Evolutionary conservation across 2,329 filamentous ascomycete species (phyloP), one percentile per base, ranked within the genome.

Genomic region (Exophiala xenobiotica): DNA sequence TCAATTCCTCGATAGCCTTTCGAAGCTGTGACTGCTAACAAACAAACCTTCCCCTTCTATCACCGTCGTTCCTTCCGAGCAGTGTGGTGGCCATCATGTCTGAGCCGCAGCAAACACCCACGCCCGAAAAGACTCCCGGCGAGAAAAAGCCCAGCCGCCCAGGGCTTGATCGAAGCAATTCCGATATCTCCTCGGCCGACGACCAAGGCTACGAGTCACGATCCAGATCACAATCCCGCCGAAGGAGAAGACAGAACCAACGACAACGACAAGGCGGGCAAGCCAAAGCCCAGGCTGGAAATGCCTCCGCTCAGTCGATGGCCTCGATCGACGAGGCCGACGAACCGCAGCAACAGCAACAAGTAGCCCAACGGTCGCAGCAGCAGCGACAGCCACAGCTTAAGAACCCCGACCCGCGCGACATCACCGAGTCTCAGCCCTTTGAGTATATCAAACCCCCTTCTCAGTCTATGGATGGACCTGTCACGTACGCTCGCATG

Each of bases 361-460:
- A 47, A 20, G n/a, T n/a, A n/a, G n/a, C n/a, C n/a, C n/a, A n/a
- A n/a, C n/a, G n/a, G n/a, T n/a, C n/a, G n/a, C 53, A 55, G 14
- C 46, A 54, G 20, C 41, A 41, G n/a, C 23, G 46, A 43, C 42
- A 42, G 11, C 51, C 44, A 24, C 53, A 61, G 56, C 49, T 61
- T 27, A 52, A 57, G 39, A 59, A 62, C 53, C 46, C 56, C 22
- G 41, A 53, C 40, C 46, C 59, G n/a, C 41, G 45, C 76, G 64
- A 76, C 75, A 58, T 76, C 73, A 78, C 75, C 35, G 66, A 70
- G 53, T 75, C 77, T 71, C 70, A 74, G 51, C 73, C 75, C 23
- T 80, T 80, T 56, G 77, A 80, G 63, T 74, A 74, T 39, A 80
- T 81, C 57, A 78, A 78, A 6, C 76, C 77, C 8, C 77, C 79